Percentiles rank a stretch among this genome's conserved stretches.
These are phyloP conservation scores for Phialophora verrucosa DNA, from an alignment of 2,329 filamentous ascomycete genomes.

Conservation along the genomic window DNA sequence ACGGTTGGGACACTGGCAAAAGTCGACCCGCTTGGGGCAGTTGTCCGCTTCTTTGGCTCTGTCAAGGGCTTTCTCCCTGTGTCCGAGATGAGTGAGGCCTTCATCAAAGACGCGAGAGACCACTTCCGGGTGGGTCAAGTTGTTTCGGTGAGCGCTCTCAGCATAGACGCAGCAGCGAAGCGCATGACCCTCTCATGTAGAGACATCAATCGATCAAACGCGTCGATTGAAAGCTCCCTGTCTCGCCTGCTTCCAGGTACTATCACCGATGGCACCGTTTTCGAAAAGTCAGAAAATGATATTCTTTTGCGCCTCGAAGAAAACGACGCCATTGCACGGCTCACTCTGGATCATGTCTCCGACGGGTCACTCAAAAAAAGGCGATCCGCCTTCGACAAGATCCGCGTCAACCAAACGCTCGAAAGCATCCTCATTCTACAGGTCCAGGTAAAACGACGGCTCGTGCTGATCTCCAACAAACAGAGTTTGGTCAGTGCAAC, in stretches of 20 bases:
- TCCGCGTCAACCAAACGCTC: slow-evolving; percentile 82
- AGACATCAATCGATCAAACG: slow-evolving; percentile 64
- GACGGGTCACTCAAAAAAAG: slow-evolving; percentile 84
- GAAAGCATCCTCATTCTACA: slow-evolving; percentile 83
- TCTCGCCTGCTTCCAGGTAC: slow-evolving; percentile 68
- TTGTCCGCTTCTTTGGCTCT: slow-evolving; percentile 88
- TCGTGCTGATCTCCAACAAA: slow-evolving; percentile 81
- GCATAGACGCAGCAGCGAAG: slow-evolving; percentile 71
- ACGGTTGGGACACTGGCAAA: slow-evolving; percentile 87
- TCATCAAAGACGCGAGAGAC: slow-evolving; percentile 83
- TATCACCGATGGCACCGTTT: slow-evolving; percentile 76
- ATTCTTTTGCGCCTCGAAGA: slow-evolving; percentile 76
- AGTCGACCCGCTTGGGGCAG: slow-evolving; percentile 76
- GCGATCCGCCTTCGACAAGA: slow-evolving; percentile 75
- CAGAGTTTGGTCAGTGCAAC: slow-evolving; percentile 78
- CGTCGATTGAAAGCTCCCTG: slow-evolving; percentile 27
- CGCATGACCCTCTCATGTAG: slow-evolving; percentile 91
- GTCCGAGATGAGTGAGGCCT: slow-evolving; percentile 97
- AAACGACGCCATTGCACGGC: slow-evolving; percentile 74
- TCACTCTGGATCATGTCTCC: slow-evolving; percentile 78
- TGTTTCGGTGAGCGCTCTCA: slow-evolving; percentile 85
- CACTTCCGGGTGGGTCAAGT: slow-evolving; percentile 93
- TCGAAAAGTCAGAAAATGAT: slow-evolving; percentile 79
- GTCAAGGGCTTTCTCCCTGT: slow-evolving; percentile 88
- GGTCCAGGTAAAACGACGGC: slow-evolving; percentile 77